Evolutionary conservation across 176 grass and related monocot species (phyloP), one percentile per base, ranked within the genome.

Genomic region (Themeda triandra): DNA sequence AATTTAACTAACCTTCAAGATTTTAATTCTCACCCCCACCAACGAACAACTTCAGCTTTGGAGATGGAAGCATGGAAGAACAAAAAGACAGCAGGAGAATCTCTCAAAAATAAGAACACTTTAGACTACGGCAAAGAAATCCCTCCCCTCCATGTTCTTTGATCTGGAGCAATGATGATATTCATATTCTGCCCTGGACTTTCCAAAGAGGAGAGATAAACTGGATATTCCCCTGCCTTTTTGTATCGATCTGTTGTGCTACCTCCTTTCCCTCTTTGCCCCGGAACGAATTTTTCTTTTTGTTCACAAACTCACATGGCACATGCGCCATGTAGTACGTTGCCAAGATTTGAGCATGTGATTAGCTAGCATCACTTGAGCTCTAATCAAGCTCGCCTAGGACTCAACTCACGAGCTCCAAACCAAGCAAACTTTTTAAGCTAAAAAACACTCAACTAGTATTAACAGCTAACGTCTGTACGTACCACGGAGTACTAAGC

Each of bases 191-290:
- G 18, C 51, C 51, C 51, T 23, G 21, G 4, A 30, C 10, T 48
- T 24, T 53, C 35, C 14, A 17, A 21, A 51, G 6, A 30, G 7
- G 24, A 66, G 10, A 23, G 13, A 25, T 17, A 6, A 69, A 37
- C 64, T 27, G 78, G 42, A 80, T 69, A 80, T 67, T 67, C 59
- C 15, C 60, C 35, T 12, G 27, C 59, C 51, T 59, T 84, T 75
- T n/a, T 35, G 79, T 82, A 86, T 86, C 59, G 78, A 82, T 83
- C 46, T 23, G 39, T 64, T 11, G 14, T 19, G 14, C n/a, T 18
- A 8, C 17, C 17, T 23, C 51, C 51, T 54, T 8, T 21, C 44
- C 23, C 42, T 25, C 19, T 48, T 10, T 25, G 12, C 0, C 40
- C 42, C 29, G 27, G 46, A 51, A 68, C 42, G 63, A 69, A 24